Evolutionary conservation across 345 rosid species (phyloP), one percentile per base, ranked within the genome.

Genomic region (Hibiscus mutabilis): DNA sequence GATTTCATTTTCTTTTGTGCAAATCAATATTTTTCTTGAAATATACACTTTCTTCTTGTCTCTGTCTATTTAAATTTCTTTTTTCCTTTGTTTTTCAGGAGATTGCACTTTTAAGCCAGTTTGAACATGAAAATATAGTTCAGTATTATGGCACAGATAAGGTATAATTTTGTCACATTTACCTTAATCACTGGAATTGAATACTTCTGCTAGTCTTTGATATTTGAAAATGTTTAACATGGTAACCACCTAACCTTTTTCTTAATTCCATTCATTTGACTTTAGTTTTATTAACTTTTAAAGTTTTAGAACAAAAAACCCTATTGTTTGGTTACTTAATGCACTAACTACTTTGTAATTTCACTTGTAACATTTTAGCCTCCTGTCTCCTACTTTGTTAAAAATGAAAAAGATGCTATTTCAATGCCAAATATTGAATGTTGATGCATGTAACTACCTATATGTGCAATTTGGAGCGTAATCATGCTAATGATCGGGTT

Each of bases 111-210:
- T 84, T 93, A 29, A 93, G 98, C 71, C 86, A 80, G 91, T 91
- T 91, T 65, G 85, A 93, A 74, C 97, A 93, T 55, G 94, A 81
- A 79, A 93, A 93, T 83, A 79, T 93, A 51, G 96, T 93, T 73
- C 91, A 79, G 62, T 93, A 93, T 75, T 81, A 79, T 74, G 97
- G 96, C 78, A 87, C 98, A 27, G 87, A 86, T 47, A 88, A 78
- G 90, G 98, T 89, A 86, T 68, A 25, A 24, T 13, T 79, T n/a
- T 46, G 55, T 70, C 9, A 60, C 56, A 14, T 37, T 24, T 37
- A 57, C 58, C 64, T 24, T 59, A 6, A 71, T 53, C 29, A 53
- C 55, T 60, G 56, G 35, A 58, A 27, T 46, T 22, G 19, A 7
- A n/a, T 67, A 21, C 49, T 1, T 47, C 8, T 8, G 1, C 8